Conservation (phyloP, 2,329 filamentous ascomycete species). For the Talaromyces islandicus region DNA sequence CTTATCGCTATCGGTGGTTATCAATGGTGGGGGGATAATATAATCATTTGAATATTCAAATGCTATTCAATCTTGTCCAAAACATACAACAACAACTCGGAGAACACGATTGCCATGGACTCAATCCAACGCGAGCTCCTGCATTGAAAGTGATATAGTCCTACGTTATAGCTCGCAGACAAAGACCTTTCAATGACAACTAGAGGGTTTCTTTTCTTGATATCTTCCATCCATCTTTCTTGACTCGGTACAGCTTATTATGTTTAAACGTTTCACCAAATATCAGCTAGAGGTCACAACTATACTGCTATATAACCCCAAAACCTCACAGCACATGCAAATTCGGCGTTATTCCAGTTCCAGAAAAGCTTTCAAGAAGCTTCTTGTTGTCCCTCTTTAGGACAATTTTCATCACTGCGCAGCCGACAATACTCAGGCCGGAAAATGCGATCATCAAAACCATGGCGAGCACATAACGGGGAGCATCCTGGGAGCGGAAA, state of each 20-base stretch:
- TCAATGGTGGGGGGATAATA: not conserved
- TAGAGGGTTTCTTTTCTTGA: too few species aligned
- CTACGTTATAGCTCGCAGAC: not conserved
- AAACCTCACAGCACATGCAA: not conserved
- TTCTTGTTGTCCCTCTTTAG: not conserved
- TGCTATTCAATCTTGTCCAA: not conserved
- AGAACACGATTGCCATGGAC: not conserved
- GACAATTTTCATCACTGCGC: not conserved
- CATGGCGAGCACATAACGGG: constrained; percentile 25
- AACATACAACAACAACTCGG: not conserved
- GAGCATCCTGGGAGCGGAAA: constrained; percentile 24
- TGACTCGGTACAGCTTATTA: too few species aligned
- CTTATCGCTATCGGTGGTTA: not conserved
- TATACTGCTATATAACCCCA: too few species aligned
- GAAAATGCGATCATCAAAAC: constrained; percentile 7
- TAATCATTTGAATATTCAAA: not conserved
- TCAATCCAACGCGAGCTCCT: not conserved
- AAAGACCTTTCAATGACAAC: too few species aligned
- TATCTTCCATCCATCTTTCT: too few species aligned
- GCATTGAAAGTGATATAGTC: not conserved
- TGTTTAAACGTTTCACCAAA: too few species aligned
- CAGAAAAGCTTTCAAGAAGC: not conserved
- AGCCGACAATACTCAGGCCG: not conserved
- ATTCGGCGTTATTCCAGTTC: not conserved
- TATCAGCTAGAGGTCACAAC: too few species aligned